Conservation (phyloP, 2,329 filamentous ascomycete genomes). For the Claviceps monticola region DNA sequence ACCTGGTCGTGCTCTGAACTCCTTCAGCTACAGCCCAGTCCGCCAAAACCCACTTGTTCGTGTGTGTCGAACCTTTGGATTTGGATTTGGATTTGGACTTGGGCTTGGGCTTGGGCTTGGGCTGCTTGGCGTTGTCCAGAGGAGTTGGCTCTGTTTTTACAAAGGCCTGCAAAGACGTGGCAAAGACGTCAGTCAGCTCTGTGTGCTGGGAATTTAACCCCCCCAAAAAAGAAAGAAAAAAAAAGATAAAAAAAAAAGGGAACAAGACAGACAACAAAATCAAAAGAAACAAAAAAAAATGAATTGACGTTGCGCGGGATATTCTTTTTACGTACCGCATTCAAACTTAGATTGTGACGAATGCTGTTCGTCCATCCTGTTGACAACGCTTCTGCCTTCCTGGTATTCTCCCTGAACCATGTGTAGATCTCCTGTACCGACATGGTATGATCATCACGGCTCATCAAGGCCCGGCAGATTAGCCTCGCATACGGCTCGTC, state of each 20-base stretch:
- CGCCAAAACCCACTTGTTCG: slow-evolving; percentile 64
- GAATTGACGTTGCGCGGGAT: background rate
- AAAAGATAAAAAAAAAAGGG: too few species aligned
- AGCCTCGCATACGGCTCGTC: slow-evolving; percentile 69
- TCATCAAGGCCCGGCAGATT: slow-evolving; percentile 63
- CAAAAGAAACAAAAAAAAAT: background rate
- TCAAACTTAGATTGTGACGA: slow-evolving; percentile 93
- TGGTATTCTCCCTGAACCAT: slow-evolving; percentile 76
- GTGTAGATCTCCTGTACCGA: slow-evolving; percentile 76
- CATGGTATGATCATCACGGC: slow-evolving; percentile 53
- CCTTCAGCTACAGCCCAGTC: slow-evolving; percentile 54
- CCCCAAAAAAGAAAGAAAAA: too few species aligned
- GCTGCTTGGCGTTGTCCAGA: slow-evolving; percentile 12
- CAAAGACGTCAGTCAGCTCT: slow-evolving; percentile 3
- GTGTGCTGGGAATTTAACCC: background rate
- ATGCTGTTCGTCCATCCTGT: slow-evolving; percentile 95
- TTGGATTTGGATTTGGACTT: background rate
- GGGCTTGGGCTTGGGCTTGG: background rate
- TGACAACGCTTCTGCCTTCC: slow-evolving; percentile 60
- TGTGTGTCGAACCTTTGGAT: slow-evolving; percentile 40
- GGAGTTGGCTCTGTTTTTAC: slow-evolving; percentile 22
- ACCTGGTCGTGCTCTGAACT: slow-evolving; percentile 76
- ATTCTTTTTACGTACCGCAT: slow-evolving; percentile 46
- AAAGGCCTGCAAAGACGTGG: slow-evolving; percentile 22
- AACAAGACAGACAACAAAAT: background rate